Base-by-base conservation (phyloP, 352 stramenopile genomes). In the Phytophthora megakarya region DNA sequence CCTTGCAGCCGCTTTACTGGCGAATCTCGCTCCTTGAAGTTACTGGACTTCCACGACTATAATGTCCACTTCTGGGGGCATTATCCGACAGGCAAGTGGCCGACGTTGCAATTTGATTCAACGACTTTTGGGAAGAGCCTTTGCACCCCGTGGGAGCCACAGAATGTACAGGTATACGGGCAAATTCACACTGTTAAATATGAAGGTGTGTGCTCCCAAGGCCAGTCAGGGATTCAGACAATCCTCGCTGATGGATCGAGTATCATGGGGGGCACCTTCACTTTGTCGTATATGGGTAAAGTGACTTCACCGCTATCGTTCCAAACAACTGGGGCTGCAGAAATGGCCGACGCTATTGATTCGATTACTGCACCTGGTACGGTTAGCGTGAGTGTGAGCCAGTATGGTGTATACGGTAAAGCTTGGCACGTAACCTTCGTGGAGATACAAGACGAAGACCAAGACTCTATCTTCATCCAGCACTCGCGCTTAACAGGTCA, bases 381-480 rank as follows among this genome's bases (percentile, higher is more conserved):
- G 8, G 93, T 98, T 12, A 86, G 96, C 33, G 92, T 98, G 0
- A 90, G 70, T 37, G 47, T 86, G 21, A 86, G 70, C 23, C 70
- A 79, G 35, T 89, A 89, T 22, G 80, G 84, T 1, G 57, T 74
- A 7, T 78, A 89, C 8, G 95, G 92, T 6, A 84, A 85, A 46
- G 75, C 83, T 4, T 99, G 96, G 95, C 70, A 90, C 15, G 78
- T 99, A 26, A 98, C 95, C 8, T 99, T 99, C 62, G 52, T 73
- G 19, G 63, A 76, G 25, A 60, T 86, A 3, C 45, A 56, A 53
- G 67, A 85, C 0, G 83, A 88, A 23, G 65, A 84, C 16, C 59
- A 76, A 12, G 87, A 96, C 35, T 66, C 79, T 11, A 63, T 97
- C n/a, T 86, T 84, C 49, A 85, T 89, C 63, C 88, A 92, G 54